Percentiles rank a stretch among this genome's conserved stretches.
Evolutionary conservation across 805 yeast species (phyloP).

Genomic region (Yarrowia deformans): DNA sequence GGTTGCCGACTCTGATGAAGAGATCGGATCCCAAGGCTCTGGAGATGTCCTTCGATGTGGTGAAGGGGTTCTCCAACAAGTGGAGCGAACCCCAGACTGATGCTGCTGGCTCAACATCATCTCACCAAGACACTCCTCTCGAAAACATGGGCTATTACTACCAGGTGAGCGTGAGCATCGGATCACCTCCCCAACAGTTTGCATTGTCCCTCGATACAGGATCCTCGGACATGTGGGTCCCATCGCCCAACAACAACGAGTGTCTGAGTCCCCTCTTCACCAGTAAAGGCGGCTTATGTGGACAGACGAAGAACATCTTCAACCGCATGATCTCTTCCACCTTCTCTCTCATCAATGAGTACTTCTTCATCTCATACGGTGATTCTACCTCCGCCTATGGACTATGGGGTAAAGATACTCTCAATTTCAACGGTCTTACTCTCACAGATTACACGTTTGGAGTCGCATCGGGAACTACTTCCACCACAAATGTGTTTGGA

Average conservation of each 20-base stretch:
- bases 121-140: not conserved
- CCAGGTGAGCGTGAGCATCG: constrained; percentile 51
- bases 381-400: constrained; percentile 57
- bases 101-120: constrained; percentile 2
- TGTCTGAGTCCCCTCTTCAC: constrained; percentile 12
- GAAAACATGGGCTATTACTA: constrained; percentile 40
- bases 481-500: constrained; percentile 50
- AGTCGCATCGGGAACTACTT: constrained; percentile 57
- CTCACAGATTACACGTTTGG: constrained; percentile 57
- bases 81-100: not conserved
- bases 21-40: constrained; percentile 11
- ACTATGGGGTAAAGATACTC: constrained; percentile 64
- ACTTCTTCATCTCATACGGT: constrained; percentile 44
- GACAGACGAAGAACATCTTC: constrained; percentile 9
- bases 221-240: constrained; percentile 71
- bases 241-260: constrained; percentile 26
- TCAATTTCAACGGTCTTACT: constrained; percentile 59
- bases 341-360: constrained; percentile 41
- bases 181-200: constrained; percentile 63
- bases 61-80: constrained; percentile 1
- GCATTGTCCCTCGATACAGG: constrained; percentile 71
- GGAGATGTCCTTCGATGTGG: constrained; percentile 19
- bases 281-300: constrained; percentile 6
- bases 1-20: not conserved
- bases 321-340: constrained; percentile 41